Percentiles rank a stretch among this genome's conserved stretches.
Conservation (phyloP, 768 basidiomycete species). For the Mycena maculata region DNA sequence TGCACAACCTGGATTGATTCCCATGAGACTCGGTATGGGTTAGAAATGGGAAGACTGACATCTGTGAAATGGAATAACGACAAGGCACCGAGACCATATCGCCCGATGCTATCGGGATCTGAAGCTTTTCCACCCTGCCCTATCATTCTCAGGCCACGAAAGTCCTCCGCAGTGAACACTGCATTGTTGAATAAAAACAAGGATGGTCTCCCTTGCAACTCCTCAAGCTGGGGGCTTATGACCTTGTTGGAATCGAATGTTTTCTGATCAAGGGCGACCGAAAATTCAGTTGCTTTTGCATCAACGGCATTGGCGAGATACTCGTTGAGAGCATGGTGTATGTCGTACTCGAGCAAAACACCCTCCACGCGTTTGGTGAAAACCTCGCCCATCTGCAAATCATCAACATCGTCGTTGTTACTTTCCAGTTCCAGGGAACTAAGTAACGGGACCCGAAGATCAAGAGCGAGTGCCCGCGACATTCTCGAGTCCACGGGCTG, state of each 20-base stretch:
- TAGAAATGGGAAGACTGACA: constrained; percentile 23
- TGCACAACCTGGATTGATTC: constrained; percentile 35
- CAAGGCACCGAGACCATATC: constrained; percentile 45
- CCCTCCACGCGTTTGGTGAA: constrained; percentile 38
- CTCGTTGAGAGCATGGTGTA: constrained; percentile 40
- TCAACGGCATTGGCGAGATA: constrained; percentile 46
- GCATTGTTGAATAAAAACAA: constrained; percentile 44
- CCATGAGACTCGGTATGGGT: neutral
- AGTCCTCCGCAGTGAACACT: constrained; percentile 39
- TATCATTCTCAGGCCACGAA: constrained; percentile 39
- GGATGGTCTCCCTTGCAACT: constrained; percentile 31
- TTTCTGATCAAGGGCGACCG: constrained; percentile 32
- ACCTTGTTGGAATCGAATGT: constrained; percentile 19
- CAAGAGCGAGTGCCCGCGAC: constrained; percentile 18
- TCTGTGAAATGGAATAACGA: constrained; percentile 45
- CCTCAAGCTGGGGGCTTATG: constrained; percentile 18
- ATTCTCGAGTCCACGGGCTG: constrained; percentile 4
- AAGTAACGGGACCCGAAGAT: constrained; percentile 22
- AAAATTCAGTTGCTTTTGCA: constrained; percentile 38
- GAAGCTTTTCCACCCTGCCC: constrained; percentile 42
- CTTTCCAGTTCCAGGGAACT: constrained; percentile 29
- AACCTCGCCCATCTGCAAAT: constrained; percentile 41
- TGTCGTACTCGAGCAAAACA: constrained; percentile 39
- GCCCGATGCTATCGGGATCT: constrained; percentile 40
- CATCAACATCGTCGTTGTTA: constrained; percentile 26